These are phyloP conservation scores for Mimosa bimucronata DNA, from an alignment of 306 rosid genomes.

Conservation along the genomic window DNA sequence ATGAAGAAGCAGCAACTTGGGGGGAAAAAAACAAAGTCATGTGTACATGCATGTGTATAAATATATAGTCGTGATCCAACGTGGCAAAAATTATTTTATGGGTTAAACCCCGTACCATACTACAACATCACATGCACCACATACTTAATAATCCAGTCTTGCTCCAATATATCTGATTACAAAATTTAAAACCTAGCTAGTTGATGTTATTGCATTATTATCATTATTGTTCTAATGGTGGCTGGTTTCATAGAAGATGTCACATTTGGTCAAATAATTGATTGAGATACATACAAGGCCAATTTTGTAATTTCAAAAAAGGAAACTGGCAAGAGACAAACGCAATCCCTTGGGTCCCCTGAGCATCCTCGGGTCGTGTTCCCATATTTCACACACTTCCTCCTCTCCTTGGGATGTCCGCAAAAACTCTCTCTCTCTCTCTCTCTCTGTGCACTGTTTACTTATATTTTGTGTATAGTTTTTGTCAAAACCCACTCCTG, in stretches of 20 bases:
- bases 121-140: slow-evolving; percentile 66
- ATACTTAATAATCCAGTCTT: slow-evolving; percentile 40
- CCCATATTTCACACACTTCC: slow-evolving; percentile 70
- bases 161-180: slow-evolving; percentile 5
- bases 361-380: slow-evolving; percentile 63
- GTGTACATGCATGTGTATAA: not conserved
- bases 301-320: slow-evolving; percentile 39
- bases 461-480: slow-evolving; percentile 23
- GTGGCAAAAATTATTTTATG: slow-evolving; percentile 47
- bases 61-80: slow-evolving; percentile 32
- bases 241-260: not conserved
- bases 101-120: slow-evolving; percentile 54
- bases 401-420: slow-evolving; percentile 57
- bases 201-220: slow-evolving; percentile 1
- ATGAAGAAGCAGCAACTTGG: too few species aligned
- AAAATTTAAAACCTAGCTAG: not conserved
- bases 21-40: too few species aligned
- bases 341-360: slow-evolving; percentile 55
- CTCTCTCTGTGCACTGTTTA: slow-evolving; percentile 26
- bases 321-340: slow-evolving; percentile 46
- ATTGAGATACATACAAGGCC: slow-evolving; percentile 13
- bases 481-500: slow-evolving; percentile 34
- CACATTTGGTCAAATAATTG: slow-evolving; percentile 38
- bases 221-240: not conserved
- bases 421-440: slow-evolving; percentile 20